Percentiles rank a stretch among this genome's conserved stretches.
Conservation (phyloP, 257 asterid genomes). For the Ilex aquifolium region DNA sequence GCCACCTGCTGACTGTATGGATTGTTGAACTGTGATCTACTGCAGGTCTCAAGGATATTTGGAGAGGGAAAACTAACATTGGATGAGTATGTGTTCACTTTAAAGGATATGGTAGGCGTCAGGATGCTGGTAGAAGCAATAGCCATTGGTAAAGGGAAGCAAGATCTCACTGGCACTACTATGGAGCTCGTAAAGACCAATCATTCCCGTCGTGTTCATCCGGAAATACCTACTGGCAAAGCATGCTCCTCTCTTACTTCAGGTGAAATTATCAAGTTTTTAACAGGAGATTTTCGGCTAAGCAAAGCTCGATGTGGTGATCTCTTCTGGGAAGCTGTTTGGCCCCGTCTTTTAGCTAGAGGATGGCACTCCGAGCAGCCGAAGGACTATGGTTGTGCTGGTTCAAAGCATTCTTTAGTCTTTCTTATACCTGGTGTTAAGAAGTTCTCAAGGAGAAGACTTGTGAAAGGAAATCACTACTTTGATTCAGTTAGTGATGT, state of each 20-base stretch:
- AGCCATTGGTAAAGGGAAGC: not conserved
- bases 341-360: slow-evolving; percentile 2
- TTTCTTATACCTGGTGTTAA: not conserved
- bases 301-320: slow-evolving; percentile 1
- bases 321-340: slow-evolving; percentile 3
- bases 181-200: not conserved
- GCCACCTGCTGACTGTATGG: not conserved
- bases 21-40: not conserved
- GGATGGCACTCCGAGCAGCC: slow-evolving; percentile 4
- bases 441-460: not conserved
- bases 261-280: not conserved
- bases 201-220: not conserved
- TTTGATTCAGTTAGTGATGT: not conserved
- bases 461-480: not conserved
- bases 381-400: not conserved
- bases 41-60: not conserved
- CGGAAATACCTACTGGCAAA: not conserved
- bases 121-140: not conserved
- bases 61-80: not conserved
- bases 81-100: not conserved
- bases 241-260: not conserved
- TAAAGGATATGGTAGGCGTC: not conserved
- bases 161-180: not conserved
- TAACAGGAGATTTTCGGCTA: slow-evolving; percentile 2
- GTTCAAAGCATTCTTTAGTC: not conserved